Percentiles rank a stretch among this genome's conserved stretches.
These are phyloP conservation scores for Rhizophagus sp. DNA, from an alignment of 192 early-diverging fungal genomes.

Conservation along the genomic window DNA sequence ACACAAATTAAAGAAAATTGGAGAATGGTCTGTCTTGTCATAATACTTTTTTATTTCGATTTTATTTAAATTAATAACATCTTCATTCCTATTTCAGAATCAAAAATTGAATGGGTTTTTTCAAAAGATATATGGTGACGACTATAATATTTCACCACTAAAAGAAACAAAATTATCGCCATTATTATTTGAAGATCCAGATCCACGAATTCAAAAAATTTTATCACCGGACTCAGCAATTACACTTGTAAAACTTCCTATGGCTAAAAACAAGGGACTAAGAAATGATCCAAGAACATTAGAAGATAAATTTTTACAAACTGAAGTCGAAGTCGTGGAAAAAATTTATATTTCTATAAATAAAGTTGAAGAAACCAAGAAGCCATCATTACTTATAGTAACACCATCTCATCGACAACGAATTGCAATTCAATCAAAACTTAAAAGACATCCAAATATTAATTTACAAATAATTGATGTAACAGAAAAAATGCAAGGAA, in stretches of 20 bases:
- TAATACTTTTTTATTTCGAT: not conserved
- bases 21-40: slow-evolving; percentile 42
- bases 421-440: slow-evolving; percentile 32
- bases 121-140: slow-evolving; percentile 49
- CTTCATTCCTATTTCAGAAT: slow-evolving; percentile 36
- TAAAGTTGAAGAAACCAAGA: not conserved
- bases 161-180: not conserved
- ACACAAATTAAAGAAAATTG: slow-evolving; percentile 55
- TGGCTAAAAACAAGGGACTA: not conserved
- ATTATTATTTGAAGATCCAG: not conserved
- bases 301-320: slow-evolving; percentile 23
- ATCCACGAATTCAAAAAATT: slow-evolving; percentile 32
- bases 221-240: slow-evolving; percentile 40
- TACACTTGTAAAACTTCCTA: slow-evolving; percentile 39
- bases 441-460: not conserved
- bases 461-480: slow-evolving; percentile 43
- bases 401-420: slow-evolving; percentile 51
- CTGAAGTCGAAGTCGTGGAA: slow-evolving; percentile 42
- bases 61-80: not conserved
- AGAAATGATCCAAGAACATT: not conserved
- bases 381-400: slow-evolving; percentile 38
- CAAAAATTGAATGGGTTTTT: slow-evolving; percentile 48
- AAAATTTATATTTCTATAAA: slow-evolving; percentile 37
- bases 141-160: slow-evolving; percentile 30
- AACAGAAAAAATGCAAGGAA: slow-evolving; percentile 56